phyloP scores from a whole-genome alignment of 768 basidiomycete genomes.

The Neoboletus subvelutipes region DNA sequence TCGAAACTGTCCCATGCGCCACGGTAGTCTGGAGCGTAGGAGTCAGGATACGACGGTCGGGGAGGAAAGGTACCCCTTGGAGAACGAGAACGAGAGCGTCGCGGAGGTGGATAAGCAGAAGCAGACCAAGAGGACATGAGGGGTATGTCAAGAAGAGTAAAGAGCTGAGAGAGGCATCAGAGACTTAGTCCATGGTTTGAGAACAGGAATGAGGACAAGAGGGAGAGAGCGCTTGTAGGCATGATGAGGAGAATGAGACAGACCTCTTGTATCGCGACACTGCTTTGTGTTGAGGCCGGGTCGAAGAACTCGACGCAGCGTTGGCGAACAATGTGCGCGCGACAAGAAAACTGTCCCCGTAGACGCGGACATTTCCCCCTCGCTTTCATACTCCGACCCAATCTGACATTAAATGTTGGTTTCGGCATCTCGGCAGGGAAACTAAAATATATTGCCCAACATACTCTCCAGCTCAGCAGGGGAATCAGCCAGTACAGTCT shows the following conservation, averaged over 20 bases:
- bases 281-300: slow-evolving; percentile 35
- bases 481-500: neutral
- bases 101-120: slow-evolving; percentile 67
- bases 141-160: slow-evolving; percentile 32
- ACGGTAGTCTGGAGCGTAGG: slow-evolving; percentile 59
- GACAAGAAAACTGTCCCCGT: slow-evolving; percentile 37
- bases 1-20: slow-evolving; percentile 71
- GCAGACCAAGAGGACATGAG: slow-evolving; percentile 79
- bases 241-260: slow-evolving; percentile 76
- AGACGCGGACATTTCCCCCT: slow-evolving; percentile 17
- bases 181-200: slow-evolving; percentile 45
- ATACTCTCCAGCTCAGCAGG: slow-evolving; percentile 40
- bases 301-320: slow-evolving; percentile 36
- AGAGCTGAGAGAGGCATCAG: slow-evolving; percentile 48
- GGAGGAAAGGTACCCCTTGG: slow-evolving; percentile 54
- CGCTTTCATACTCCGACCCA: slow-evolving; percentile 24
- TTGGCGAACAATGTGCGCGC: slow-evolving; percentile 56
- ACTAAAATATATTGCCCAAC: slow-evolving; percentile 53
- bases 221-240: slow-evolving; percentile 67
- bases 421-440: slow-evolving; percentile 15
- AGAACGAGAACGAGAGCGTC: slow-evolving; percentile 83
- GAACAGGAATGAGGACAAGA: slow-evolving; percentile 51
- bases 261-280: slow-evolving; percentile 76
- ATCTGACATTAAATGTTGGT: slow-evolving; percentile 11
- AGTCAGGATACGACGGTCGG: slow-evolving; percentile 56